phyloP scores from a whole-genome alignment of 2,329 filamentous ascomycete species.

The Fusarium humuli region DNA sequence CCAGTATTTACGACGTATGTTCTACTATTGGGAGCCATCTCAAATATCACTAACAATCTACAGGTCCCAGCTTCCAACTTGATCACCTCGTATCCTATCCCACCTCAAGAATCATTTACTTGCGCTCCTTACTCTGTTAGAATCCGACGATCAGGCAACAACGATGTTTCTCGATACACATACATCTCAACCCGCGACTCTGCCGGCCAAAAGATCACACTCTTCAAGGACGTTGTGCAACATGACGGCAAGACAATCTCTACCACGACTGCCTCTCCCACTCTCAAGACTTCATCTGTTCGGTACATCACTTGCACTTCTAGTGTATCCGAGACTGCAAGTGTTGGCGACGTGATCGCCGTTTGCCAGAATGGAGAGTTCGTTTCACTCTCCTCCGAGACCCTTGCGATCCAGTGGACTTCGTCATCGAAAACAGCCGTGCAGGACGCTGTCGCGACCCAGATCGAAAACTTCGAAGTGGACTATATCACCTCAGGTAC shows the following conservation, averaged over 20 bases:
- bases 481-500: constrained; percentile 62
- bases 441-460: constrained; percentile 51
- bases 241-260: constrained; percentile 64
- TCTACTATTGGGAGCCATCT: too few species aligned
- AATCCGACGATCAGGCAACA: constrained; percentile 60
- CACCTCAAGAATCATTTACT: constrained; percentile 72
- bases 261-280: constrained; percentile 57
- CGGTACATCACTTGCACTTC: constrained; percentile 52
- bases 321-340: constrained; percentile 42
- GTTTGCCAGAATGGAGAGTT: constrained; percentile 72
- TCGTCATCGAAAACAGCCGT: constrained; percentile 51
- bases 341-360: constrained; percentile 59
- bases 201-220: constrained; percentile 62
- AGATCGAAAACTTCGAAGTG: constrained; percentile 56
- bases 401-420: constrained; percentile 51
- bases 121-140: constrained; percentile 71
- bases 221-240: constrained; percentile 69
- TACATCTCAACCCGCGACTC: constrained; percentile 68
- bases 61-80: constrained; percentile 71
- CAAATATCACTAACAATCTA: constrained; percentile 14
- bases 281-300: constrained; percentile 54
- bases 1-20: constrained; percentile 74
- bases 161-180: constrained; percentile 67
- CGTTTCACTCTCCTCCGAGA: constrained; percentile 69
- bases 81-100: constrained; percentile 74